Base-by-base conservation (phyloP, 1,139 yeast species). In the Pichia norvegensis region DNA sequence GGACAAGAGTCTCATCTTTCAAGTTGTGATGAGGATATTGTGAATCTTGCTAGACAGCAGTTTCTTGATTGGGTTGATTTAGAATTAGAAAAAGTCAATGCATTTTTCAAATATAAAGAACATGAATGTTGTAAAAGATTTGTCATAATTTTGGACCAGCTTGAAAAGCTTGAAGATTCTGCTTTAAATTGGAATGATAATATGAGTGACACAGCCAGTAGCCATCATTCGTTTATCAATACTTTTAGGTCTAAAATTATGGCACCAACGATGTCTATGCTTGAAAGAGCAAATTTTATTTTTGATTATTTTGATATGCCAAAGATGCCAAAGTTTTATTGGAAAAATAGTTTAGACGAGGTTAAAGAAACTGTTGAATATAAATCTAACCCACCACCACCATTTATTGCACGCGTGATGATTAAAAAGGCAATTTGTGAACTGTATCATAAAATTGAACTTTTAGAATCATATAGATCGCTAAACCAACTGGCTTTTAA, bases 401-500 rank as follows among this genome's bases (percentile, higher is more conserved):
- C 82, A 59, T 67, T 74, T 33, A 76, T 74, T 45, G 97, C 97
- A 1, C 73, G 82, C 54, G 73, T 81, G 49, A 85, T 85, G 61
- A 67, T 92, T 44, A 85, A 86, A 55, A 73, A 74, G 35, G 97
- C 97, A 0, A 64, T 86, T 13, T 68, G 81, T 47, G 97, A 90
- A 58, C 82, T 77, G 55, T 92, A 90, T 63, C 72, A 95, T 46
- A 79, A 85, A 11, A 67, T 92, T 49, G 88, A 90, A 52, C 70
- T 92, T 40, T 69, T 92, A 46, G 79, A 81, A 55, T 84, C 94
- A 1, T 92, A 80, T 62, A 73, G 86, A 52, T 72, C 81, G 39
- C 65, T 90, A 54, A 92, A 92, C 63, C 73, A 88, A 35, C 88
- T 95, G 0, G 98, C 95, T 0, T 79, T 90, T 57, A 75, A 96